Evolutionary conservation across 1,284 basidiomycete genomes (phyloP).

Genomic region (Austroboletus rostrupii): DNA sequence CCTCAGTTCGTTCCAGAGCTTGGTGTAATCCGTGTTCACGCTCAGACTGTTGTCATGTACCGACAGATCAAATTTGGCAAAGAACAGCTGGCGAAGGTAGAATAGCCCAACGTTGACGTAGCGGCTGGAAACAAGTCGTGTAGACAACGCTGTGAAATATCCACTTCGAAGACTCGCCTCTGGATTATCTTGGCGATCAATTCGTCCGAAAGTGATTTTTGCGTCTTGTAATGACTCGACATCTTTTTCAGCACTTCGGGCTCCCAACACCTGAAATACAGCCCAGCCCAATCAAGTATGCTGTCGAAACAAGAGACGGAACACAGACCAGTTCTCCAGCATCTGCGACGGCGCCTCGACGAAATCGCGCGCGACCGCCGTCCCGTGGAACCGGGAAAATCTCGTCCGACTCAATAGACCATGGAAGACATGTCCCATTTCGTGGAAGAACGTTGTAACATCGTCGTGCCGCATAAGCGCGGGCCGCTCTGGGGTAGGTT

Average conservation of each 20-base stretch:
- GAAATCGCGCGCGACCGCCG: constrained; percentile 76
- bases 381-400: constrained; percentile 78
- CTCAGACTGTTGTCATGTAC: constrained; percentile 66
- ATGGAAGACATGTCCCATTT: constrained; percentile 88
- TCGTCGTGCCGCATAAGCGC: constrained; percentile 82
- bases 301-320: background rate
- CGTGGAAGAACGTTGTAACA: constrained; percentile 78
- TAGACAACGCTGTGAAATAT: background rate
- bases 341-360: constrained; percentile 87
- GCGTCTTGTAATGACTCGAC: constrained; percentile 68
- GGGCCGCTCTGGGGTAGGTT: constrained; percentile 73
- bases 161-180: constrained; percentile 45
- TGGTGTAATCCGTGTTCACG: constrained; percentile 55
- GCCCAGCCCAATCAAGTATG: background rate
- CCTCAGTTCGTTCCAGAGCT: constrained; percentile 69
- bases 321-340: constrained; percentile 79
- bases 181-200: constrained; percentile 73
- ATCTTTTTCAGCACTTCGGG: constrained; percentile 69
- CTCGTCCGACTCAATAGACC: constrained; percentile 69
- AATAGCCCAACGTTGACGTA: constrained; percentile 78
- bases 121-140: constrained; percentile 44
- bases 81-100: constrained; percentile 77
- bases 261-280: constrained; percentile 66
- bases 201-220: constrained; percentile 68
- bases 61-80: constrained; percentile 72